Base-by-base conservation (phyloP, 1,139 yeast genomes). In the Pichia sp. region DNA sequence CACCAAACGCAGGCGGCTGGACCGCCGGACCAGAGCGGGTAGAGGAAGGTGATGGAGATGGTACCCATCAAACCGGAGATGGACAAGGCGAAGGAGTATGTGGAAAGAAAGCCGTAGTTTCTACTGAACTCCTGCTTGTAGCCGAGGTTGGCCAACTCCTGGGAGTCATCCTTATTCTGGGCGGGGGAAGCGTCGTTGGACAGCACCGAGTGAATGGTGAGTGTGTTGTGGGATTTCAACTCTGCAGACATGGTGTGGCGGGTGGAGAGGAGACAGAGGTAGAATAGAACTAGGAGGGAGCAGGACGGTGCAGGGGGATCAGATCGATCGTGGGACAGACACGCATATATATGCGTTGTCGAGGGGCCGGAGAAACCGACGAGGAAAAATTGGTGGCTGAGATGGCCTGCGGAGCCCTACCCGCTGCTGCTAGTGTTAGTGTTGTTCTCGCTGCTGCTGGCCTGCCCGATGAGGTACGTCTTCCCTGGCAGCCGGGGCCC, bases 1-100 rank as follows among this genome's bases (percentile, higher is more conserved):
- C 90, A 88, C 89, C 90, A 85, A 20, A 83, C 79, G 29, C 82
- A 74, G 5, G 85, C 78, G 16, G 77, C 80, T 3, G 83, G 78
- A 2, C 85, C 85, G 17, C 81, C 81, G 24, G 77, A 71, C 53
- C 77, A 71, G 36, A 77, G 58, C 31, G 72, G 72, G 53, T 69
- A 69, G 41, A 63, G 41, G 51, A 60, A 68, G 8, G 72, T 69
- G 58, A 69, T 68, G 31, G 71, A 58, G 48, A 68, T 69, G 33
- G 72, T 69, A 48, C 72, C 72, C 71, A 69, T 67, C 43, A 69
- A 61, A 51, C 72, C 72, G 27, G 72, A 69, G 50, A 68, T 64
- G 5, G 72, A 68, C 16, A 69, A 53, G 24, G 72, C 72, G 55
- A 69, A 69, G 3, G 72, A 69, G 50, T 60, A 69, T 7, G 72